phyloP scores from a whole-genome alignment of 2,329 filamentous ascomycete genomes.

The Escovopsis sp. region DNA sequence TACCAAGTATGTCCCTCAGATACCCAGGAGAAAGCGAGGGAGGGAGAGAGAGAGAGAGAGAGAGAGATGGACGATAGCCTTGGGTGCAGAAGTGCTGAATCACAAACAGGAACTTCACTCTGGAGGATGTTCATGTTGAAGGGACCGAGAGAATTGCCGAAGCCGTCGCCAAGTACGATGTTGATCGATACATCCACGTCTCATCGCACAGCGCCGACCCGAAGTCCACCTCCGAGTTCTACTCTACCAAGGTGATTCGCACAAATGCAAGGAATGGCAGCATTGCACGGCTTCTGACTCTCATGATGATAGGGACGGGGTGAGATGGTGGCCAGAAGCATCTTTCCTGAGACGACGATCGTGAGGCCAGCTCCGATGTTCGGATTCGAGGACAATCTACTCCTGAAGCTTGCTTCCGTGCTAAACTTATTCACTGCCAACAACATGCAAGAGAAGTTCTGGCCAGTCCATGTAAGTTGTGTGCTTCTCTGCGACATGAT shows the following conservation, averaged over 20 bases:
- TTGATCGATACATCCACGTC: constrained; percentile 92
- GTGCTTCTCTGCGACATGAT: background rate
- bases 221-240: constrained; percentile 77
- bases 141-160: constrained; percentile 85
- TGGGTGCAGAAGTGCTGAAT: constrained; percentile 8
- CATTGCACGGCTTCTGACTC: background rate
- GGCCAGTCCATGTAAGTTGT: constrained; percentile 67
- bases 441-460: constrained; percentile 81
- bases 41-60: too few species aligned
- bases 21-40: background rate
- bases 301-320: constrained; percentile 44
- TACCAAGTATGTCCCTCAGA: constrained; percentile 55
- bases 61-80: background rate
- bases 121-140: constrained; percentile 87
- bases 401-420: constrained; percentile 68
- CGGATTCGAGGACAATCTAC: constrained; percentile 84
- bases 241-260: constrained; percentile 59
- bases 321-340: constrained; percentile 69
- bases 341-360: constrained; percentile 95
- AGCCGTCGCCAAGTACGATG: constrained; percentile 92
- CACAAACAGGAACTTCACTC: constrained; percentile 69
- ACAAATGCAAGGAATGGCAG: background rate
- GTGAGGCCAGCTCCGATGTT: constrained; percentile 89
- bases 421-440: constrained; percentile 82
- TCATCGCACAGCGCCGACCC: constrained; percentile 84